Percentiles rank a stretch among this genome's conserved stretches.
Conservation (phyloP, 495 filamentous ascomycete species). For the Talaromyces stipitatus region DNA sequence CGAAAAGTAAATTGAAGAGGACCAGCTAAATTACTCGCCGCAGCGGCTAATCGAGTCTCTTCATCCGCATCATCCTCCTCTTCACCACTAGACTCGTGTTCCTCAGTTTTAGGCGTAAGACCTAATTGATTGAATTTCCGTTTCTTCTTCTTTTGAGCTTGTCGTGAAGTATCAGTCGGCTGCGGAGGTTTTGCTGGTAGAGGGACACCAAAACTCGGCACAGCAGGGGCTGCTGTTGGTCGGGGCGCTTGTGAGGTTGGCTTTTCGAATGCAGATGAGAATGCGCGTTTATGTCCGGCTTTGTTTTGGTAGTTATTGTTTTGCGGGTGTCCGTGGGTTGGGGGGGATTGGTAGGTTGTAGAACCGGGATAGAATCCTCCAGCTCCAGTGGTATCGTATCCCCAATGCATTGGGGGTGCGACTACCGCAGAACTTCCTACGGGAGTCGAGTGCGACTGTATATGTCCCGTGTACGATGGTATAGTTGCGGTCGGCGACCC, state of each 20-base stretch:
- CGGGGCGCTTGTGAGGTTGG: constrained; percentile 27
- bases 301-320: constrained; percentile 4
- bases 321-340: constrained; percentile 29
- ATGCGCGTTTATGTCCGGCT: constrained; percentile 30
- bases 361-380: constrained; percentile 7
- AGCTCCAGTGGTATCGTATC: constrained; percentile 38
- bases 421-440: constrained; percentile 28
- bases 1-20: constrained; percentile 37
- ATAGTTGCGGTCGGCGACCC: constrained; percentile 1
- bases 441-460: neutral
- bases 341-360: constrained; percentile 5
- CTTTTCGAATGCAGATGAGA: constrained; percentile 34
- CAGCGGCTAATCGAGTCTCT: constrained; percentile 42
- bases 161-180: constrained; percentile 27
- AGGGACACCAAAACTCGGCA: constrained; percentile 55
- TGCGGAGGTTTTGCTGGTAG: constrained; percentile 56
- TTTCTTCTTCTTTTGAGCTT: constrained; percentile 63
- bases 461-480: constrained; percentile 8
- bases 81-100: constrained; percentile 61
- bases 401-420: constrained; percentile 52
- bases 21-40: constrained; percentile 16
- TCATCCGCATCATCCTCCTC: constrained; percentile 68
- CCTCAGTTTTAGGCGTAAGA: constrained; percentile 65
- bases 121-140: constrained; percentile 72
- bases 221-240: constrained; percentile 44